Evolutionary conservation across 1,284 basidiomycete genomes (phyloP).

Genomic region (Ceratobasidium sp.): DNA sequence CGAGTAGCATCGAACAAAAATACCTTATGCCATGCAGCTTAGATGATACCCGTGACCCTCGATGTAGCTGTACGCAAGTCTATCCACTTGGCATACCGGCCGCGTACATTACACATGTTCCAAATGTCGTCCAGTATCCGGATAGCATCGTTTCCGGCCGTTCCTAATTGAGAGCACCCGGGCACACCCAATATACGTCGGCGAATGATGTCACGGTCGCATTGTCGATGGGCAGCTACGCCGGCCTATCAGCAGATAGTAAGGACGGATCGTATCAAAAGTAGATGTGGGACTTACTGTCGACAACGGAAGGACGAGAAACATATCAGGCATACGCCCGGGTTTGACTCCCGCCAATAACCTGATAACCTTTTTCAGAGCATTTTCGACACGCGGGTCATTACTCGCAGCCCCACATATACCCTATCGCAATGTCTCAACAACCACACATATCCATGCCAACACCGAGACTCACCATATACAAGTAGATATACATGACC

Average conservation of each 20-base stretch:
- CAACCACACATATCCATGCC: too few relatives aligned
- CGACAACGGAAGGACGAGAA: neutral
- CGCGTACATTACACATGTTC: neutral
- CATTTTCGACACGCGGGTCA: conserved; percentile 8
- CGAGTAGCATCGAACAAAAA: too few relatives aligned
- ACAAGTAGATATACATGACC: conserved; percentile 3
- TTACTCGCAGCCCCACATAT: neutral
- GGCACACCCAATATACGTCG: neutral
- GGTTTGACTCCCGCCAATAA: neutral
- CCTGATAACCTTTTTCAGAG: neutral
- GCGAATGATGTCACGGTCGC: neutral
- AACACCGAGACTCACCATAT: neutral
- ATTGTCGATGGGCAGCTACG: neutral
- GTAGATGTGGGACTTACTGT: neutral
- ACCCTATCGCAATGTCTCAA: neutral
- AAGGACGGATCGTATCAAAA: neutral
- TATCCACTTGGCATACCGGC: neutral
- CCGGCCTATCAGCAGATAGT: neutral
- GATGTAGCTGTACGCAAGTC: conserved; percentile 9
- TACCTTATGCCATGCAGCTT: too few relatives aligned
- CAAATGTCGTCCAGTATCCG: conserved; percentile 6
- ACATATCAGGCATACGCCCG: conserved; percentile 14
- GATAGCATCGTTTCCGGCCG: neutral
- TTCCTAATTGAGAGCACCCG: neutral
- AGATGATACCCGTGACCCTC: neutral